These are phyloP conservation scores for Scytalidium lignicola DNA, from an alignment of 2,329 filamentous ascomycete genomes.

Conservation along the genomic window DNA sequence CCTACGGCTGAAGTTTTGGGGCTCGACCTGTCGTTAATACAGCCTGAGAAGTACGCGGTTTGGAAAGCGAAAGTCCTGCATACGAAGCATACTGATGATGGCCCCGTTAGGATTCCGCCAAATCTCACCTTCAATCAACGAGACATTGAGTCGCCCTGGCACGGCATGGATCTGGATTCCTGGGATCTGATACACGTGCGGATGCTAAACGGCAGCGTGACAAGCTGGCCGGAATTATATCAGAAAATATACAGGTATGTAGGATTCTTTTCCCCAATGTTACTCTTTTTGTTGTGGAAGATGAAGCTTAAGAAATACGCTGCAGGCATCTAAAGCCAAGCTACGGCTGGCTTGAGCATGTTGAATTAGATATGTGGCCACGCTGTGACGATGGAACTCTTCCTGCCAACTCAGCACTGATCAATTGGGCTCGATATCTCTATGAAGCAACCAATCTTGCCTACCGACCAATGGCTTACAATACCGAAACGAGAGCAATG, in stretches of 20 bases:
- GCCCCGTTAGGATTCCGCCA: conserved; percentile 56
- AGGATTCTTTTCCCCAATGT: not conserved
- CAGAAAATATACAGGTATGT: conserved; percentile 60
- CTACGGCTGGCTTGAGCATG: conserved; percentile 73
- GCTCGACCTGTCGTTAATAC: conserved; percentile 57
- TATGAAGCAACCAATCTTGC: conserved; percentile 61
- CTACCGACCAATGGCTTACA: conserved; percentile 61
- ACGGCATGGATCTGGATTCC: conserved; percentile 31
- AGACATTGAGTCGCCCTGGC: conserved; percentile 77
- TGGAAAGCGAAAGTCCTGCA: conserved; percentile 14
- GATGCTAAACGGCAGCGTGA: conserved; percentile 72
- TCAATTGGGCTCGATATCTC: conserved; percentile 66
- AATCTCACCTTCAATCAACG: conserved; percentile 65
- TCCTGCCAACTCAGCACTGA: conserved; percentile 50
- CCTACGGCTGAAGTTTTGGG: conserved; percentile 54
- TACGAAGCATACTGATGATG: conserved; percentile 10
- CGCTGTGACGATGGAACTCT: conserved; percentile 64
- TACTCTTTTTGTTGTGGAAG: not conserved
- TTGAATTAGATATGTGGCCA: conserved; percentile 82
- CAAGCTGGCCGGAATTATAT: conserved; percentile 72
- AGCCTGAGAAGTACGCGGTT: conserved; percentile 45
- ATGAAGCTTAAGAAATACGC: not conserved
- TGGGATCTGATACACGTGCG: conserved; percentile 76
- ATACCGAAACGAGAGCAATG: conserved; percentile 51
- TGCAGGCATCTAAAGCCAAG: conserved; percentile 70